Conservation (phyloP, 2,329 filamentous ascomycete genomes). For the Exophiala sp. region DNA sequence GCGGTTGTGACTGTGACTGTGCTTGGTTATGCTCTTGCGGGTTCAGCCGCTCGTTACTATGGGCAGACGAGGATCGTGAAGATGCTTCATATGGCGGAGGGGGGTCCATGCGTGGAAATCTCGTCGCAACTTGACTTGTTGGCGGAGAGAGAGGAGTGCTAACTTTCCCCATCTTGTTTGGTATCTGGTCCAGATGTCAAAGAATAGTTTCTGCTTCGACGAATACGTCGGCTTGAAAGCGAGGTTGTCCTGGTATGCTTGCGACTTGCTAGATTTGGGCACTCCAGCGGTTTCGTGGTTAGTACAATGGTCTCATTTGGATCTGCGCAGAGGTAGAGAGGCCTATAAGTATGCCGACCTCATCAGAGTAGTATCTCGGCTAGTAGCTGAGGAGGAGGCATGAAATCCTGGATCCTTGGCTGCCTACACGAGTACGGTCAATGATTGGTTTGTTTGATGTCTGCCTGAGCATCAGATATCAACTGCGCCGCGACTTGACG, state of each 20-base stretch:
- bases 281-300: too few species aligned
- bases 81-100: constrained; percentile 24
- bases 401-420: constrained; percentile 1
- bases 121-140: constrained; percentile 3
- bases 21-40: neutral
- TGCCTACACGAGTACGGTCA: constrained; percentile 8
- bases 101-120: constrained; percentile 23
- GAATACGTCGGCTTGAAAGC: too few species aligned
- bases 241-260: too few species aligned
- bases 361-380: neutral
- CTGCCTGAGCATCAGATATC: constrained; percentile 11
- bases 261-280: too few species aligned
- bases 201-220: too few species aligned
- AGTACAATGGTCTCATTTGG: too few species aligned
- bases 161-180: constrained; percentile 18
- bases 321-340: neutral
- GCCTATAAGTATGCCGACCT: neutral
- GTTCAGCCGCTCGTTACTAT: constrained; percentile 19
- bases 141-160: constrained; percentile 8
- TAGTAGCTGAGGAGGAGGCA: neutral
- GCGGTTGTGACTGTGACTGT: constrained; percentile 2
- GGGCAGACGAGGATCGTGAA: constrained; percentile 21
- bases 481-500: neutral
- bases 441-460: constrained; percentile 17
- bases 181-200: too few species aligned